These are phyloP conservation scores for Glycyrrhiza uralensis DNA, from an alignment of 306 rosid genomes.

Conservation along the genomic window DNA sequence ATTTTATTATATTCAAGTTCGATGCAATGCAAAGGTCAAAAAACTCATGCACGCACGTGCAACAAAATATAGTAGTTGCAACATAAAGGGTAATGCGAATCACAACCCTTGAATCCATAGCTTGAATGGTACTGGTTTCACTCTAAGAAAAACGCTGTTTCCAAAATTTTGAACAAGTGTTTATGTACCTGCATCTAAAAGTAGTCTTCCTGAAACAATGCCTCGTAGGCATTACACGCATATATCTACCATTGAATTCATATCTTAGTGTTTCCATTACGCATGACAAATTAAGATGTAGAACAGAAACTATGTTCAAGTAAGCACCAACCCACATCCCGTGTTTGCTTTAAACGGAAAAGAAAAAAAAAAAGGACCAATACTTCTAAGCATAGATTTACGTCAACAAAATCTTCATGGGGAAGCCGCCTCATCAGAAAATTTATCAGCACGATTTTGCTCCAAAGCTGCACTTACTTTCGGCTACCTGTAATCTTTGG, in stretches of 20 bases:
- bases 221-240: not conserved
- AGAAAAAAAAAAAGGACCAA: not conserved
- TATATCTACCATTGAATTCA: not conserved
- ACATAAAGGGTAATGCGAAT: not conserved
- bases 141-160: not conserved
- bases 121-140: not conserved
- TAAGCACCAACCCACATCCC: not conserved
- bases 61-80: too few species aligned
- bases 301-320: not conserved
- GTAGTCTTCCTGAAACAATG: not conserved
- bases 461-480: not conserved
- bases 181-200: not conserved
- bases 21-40: not conserved
- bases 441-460: not conserved
- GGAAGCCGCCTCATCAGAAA: not conserved
- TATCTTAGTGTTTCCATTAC: not conserved
- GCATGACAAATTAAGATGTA: conserved; percentile 2
- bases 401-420: conserved; percentile 13
- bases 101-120: not conserved
- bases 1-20: not conserved
- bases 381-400: not conserved
- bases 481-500: conserved; percentile 17
- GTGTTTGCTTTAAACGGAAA: not conserved
- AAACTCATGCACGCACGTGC: too few species aligned
- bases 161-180: not conserved